Evolutionary conservation across 2,329 filamentous ascomycete genomes (phyloP).

Genomic region (Chlorencoelia australis): DNA sequence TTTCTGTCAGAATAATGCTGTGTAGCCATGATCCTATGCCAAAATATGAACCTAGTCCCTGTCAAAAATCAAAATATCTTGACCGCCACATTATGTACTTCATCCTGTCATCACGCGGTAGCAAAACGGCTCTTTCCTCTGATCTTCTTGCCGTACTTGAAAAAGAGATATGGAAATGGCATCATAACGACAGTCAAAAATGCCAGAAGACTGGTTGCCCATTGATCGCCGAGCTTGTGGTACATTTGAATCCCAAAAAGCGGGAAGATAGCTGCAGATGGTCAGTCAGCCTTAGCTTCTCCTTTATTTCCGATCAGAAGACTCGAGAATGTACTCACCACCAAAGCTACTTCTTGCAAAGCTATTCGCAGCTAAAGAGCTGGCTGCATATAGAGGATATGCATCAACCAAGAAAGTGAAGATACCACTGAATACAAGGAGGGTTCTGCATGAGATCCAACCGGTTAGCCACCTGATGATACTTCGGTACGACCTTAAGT

Average conservation of each 20-base stretch:
- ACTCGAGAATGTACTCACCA: conserved; percentile 15
- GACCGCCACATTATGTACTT: no score
- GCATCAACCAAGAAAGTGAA: conserved; percentile 78
- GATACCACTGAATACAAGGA: conserved; percentile 72
- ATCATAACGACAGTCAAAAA: conserved; percentile 53
- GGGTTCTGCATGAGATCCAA: conserved; percentile 39
- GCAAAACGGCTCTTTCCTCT: conserved; percentile 46
- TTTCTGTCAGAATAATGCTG: no score
- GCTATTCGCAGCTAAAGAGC: conserved; percentile 73
- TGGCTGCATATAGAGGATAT: conserved; percentile 66
- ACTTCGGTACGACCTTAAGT: conserved; percentile 15
- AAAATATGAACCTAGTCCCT: no score
- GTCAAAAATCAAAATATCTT: no score
- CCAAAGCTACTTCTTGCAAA: conserved; percentile 72
- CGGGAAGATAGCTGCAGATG: conserved; percentile 54
- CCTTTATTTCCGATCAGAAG: background rate
- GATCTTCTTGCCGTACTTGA: conserved; percentile 48
- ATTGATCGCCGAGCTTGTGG: conserved; percentile 55
- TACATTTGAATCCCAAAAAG: conserved; percentile 71
- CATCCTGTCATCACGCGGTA: conserved; percentile 14
- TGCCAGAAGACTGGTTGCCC: conserved; percentile 53
- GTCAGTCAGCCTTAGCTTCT: conserved; percentile 13
- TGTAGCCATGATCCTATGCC: no score
- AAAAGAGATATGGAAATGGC: conserved; percentile 55
- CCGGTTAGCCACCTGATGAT: conserved; percentile 20